Evolutionary conservation across 2,329 filamentous ascomycete genomes (phyloP), one percentile per base, ranked within the genome.

Genomic region (Fonsecaea pugnacius): DNA sequence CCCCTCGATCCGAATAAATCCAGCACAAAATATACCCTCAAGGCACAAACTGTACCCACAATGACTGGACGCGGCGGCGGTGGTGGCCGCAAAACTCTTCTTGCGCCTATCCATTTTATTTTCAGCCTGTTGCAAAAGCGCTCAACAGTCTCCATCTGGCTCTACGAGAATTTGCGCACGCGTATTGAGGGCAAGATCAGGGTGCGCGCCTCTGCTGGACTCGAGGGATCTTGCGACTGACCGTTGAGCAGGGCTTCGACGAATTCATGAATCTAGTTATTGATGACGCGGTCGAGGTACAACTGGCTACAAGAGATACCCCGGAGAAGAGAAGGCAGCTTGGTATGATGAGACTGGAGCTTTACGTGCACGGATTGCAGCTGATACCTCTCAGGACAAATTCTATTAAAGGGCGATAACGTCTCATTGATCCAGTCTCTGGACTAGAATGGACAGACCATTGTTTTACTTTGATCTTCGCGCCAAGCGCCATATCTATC

Each of bases 221-320:
- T 53, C 6, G 33, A 63, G 51, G 12, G n/a, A 32, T 51, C n/a
- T n/a, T 53, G 21, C n/a, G 21, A 38, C 68, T 71, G 61, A 70
- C 40, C 16, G 2, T 43, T 16, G 27, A 36, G 50, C n/a, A 96
- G 92, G 93, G 95, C 14, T 99, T 99, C 71, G 95, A 99, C 77
- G 95, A 99, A 79, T 99, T 98, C 81, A 97, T 99, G 93, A 99
- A 99, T 81, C 83, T 99, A 56, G 95, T 98, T 43, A 86, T 96
- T 70, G 95, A 99, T 75, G 92, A 99, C 72, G 95, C 95, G 33
- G 87, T 97, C 63, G 94, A 98, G 79, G 92, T 99, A 51, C 91
- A 89, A 77, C 86, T 92, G 75, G 83, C 91, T 61, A 92, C 90
- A 68, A 96, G 96, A 83, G 88, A 86, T 16, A 89, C 91, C 48